These are phyloP conservation scores for Fremontodendron californicum DNA, from an alignment of 345 rosid genomes.

Conservation along the genomic window DNA sequence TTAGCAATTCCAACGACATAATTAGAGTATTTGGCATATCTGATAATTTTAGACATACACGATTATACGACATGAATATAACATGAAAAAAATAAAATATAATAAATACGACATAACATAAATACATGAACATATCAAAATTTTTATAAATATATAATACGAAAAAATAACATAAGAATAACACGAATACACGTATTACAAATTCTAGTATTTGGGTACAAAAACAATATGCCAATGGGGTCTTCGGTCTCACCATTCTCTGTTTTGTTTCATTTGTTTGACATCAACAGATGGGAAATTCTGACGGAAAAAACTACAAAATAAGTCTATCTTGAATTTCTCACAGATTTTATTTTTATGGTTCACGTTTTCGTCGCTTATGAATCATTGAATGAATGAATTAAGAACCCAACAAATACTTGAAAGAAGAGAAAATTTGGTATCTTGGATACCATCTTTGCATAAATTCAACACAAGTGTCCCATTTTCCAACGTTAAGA, in stretches of 20 bases:
- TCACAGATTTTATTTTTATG: conserved; percentile 11
- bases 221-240: not conserved
- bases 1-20: not conserved
- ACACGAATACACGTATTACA: too few relatives aligned
- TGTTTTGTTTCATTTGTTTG: not conserved
- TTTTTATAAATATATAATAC: not conserved
- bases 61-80: too few relatives aligned
- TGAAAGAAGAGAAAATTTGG: not conserved
- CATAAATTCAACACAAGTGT: not conserved
- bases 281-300: not conserved
- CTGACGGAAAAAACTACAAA: not conserved
- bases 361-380: conserved; percentile 1
- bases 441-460: conserved; percentile 8
- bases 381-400: not conserved
- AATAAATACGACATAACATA: too few relatives aligned
- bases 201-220: not conserved
- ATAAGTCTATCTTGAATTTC: conserved; percentile 1
- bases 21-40: too few relatives aligned
- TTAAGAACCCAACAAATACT: not conserved
- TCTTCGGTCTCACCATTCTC: not conserved
- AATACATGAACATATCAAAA: not conserved
- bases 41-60: too few relatives aligned
- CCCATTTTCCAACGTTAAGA: not conserved
- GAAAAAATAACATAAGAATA: too few relatives aligned
- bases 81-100: too few relatives aligned